phyloP scores from a whole-genome alignment of 345 rosid genomes.

The Pugionium dolabratum region DNA sequence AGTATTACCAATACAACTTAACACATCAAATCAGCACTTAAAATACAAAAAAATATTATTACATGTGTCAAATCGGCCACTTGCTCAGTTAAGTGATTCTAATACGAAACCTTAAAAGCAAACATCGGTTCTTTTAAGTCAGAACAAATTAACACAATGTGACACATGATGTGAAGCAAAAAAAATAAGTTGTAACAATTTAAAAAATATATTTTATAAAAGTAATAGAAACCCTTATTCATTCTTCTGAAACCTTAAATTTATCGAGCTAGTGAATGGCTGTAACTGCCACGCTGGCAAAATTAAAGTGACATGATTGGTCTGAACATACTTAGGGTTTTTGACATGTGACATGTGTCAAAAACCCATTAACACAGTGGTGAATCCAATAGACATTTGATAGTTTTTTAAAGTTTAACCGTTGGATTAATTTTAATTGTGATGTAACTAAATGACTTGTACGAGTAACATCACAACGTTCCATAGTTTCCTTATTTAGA shows the following conservation, averaged over 20 bases:
- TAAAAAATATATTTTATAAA: slow-evolving; percentile 19
- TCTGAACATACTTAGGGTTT: slow-evolving; percentile 41
- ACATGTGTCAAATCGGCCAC: slow-evolving; percentile 56
- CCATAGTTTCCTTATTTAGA: slow-evolving; percentile 50
- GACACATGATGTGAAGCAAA: slow-evolving; percentile 38
- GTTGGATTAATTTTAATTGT: slow-evolving; percentile 30
- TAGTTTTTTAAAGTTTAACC: slow-evolving; percentile 27
- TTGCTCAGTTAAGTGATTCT: slow-evolving; percentile 48
- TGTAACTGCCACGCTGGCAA: slow-evolving; percentile 59
- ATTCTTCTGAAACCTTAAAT: slow-evolving; percentile 69
- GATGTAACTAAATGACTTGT: slow-evolving; percentile 38
- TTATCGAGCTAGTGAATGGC: slow-evolving; percentile 82
- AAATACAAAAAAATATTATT: not conserved
- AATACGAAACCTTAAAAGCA: slow-evolving; percentile 59
- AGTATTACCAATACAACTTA: not conserved
- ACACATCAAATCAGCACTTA: not conserved
- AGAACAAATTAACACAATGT: slow-evolving; percentile 39
- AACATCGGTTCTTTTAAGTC: slow-evolving; percentile 41
- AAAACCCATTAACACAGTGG: slow-evolving; percentile 42
- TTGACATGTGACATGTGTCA: slow-evolving; percentile 51
- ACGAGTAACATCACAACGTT: slow-evolving; percentile 41
- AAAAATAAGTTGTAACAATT: slow-evolving; percentile 21
- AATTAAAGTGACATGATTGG: slow-evolving; percentile 59
- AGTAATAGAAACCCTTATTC: slow-evolving; percentile 8
- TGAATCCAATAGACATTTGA: slow-evolving; percentile 36